Evolutionary conservation across 1,284 basidiomycete genomes (phyloP).

Genomic region (Heterobasidion parviporum): DNA sequence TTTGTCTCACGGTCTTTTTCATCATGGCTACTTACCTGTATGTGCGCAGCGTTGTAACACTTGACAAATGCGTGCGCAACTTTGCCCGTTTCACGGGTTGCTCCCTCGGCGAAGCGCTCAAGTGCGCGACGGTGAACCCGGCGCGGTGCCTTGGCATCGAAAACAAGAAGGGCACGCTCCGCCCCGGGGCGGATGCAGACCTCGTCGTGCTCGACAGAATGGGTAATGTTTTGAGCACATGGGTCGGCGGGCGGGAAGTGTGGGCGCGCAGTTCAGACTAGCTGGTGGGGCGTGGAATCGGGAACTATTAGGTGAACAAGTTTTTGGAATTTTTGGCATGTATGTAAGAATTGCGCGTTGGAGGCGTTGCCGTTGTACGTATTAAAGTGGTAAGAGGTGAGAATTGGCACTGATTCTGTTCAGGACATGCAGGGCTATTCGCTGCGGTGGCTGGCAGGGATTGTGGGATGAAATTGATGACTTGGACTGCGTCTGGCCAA

Average conservation of each 20-base stretch:
- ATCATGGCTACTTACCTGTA: slow-evolving; percentile 8
- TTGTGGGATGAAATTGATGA: too few relatives aligned
- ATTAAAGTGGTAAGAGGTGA: too few relatives aligned
- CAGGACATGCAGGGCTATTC: too few relatives aligned
- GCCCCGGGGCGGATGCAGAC: slow-evolving; percentile 78
- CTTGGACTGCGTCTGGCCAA: too few relatives aligned
- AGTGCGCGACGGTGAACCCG: slow-evolving; percentile 78
- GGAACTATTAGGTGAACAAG: too few relatives aligned
- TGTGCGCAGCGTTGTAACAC: slow-evolving; percentile 56
- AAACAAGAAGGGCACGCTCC: slow-evolving; percentile 69
- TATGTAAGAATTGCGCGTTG: too few relatives aligned
- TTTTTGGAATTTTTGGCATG: too few relatives aligned
- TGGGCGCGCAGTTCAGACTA: slow-evolving; percentile 29
- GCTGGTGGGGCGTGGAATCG: too few relatives aligned
- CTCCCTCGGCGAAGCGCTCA: slow-evolving; percentile 75
- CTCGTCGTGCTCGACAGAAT: slow-evolving; percentile 64
- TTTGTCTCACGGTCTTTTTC: slow-evolving; percentile 5
- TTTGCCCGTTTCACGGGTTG: slow-evolving; percentile 78
- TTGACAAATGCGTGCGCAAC: slow-evolving; percentile 81
- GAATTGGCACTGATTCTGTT: too few relatives aligned
- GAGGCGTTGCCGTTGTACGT: too few relatives aligned
- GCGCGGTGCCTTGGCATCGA: slow-evolving; percentile 80
- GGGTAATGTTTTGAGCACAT: slow-evolving; percentile 68
- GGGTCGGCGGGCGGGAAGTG: slow-evolving; percentile 72
- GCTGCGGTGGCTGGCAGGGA: too few relatives aligned